phyloP scores from a whole-genome alignment of 305 asterid genomes.

The Petunia hybrid region DNA sequence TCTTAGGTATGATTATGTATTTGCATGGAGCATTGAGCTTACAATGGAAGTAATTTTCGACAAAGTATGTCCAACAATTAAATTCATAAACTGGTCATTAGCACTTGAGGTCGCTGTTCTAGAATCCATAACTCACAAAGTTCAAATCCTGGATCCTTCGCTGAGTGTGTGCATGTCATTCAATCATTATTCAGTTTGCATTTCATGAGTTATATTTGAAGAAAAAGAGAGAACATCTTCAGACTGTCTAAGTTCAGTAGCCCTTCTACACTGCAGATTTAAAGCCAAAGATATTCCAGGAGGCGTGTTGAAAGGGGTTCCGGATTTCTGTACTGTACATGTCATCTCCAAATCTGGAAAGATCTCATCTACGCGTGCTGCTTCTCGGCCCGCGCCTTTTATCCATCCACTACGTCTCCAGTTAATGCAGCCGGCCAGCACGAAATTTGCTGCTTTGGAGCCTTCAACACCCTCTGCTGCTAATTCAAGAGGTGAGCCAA shows the following conservation, averaged over 20 bases:
- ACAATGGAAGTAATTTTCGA: too few relatives aligned
- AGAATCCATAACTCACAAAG: too few relatives aligned
- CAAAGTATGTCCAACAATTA: too few relatives aligned
- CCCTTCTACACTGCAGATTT: constrained; percentile 30
- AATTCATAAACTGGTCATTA: too few relatives aligned
- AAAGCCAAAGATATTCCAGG: constrained; percentile 35
- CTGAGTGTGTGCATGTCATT: too few relatives aligned
- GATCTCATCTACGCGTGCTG: constrained; percentile 32
- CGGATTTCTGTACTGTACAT: constrained; percentile 39
- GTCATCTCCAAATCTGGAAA: constrained; percentile 36
- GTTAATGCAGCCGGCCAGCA: constrained; percentile 6
- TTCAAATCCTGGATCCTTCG: too few relatives aligned
- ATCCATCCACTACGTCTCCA: constrained; percentile 30
- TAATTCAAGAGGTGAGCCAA: constrained; percentile 29
- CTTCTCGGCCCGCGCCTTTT: constrained; percentile 29
- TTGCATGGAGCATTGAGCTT: background rate
- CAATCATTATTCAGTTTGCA: too few relatives aligned
- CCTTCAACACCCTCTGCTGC: constrained; percentile 15
- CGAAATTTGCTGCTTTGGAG: background rate
- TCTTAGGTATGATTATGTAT: constrained; percentile 25
- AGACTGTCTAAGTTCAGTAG: background rate
- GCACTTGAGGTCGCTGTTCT: too few relatives aligned
- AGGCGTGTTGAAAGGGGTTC: constrained; percentile 32
- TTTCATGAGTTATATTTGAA: background rate
- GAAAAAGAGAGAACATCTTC: background rate